Evolutionary conservation across 805 yeast genomes (phyloP).

Genomic region (Wickerhamomyces pijperi): DNA sequence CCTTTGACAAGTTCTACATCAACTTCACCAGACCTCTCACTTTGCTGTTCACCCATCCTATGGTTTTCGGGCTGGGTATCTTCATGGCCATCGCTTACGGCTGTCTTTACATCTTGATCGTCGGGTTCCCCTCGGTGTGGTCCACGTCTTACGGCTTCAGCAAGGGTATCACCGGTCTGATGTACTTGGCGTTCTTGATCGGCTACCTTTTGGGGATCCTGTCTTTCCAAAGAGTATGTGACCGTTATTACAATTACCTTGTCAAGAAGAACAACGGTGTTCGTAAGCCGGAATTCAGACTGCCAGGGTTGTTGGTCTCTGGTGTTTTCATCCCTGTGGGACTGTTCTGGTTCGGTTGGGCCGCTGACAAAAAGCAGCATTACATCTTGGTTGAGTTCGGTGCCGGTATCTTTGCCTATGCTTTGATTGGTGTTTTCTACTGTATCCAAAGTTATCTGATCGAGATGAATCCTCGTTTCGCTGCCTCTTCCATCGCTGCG

Average conservation of each 20-base stretch:
- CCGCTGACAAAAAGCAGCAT: conserved; percentile 40
- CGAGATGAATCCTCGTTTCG: conserved; percentile 56
- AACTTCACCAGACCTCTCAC: conserved; percentile 44
- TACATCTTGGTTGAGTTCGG: conserved; percentile 62
- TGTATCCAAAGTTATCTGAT: conserved; percentile 58
- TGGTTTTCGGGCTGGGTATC: conserved; percentile 50
- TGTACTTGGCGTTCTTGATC: conserved; percentile 46
- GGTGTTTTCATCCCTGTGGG: conserved; percentile 49
- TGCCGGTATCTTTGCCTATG: conserved; percentile 45
- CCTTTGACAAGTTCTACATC: conserved; percentile 23
- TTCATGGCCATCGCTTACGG: conserved; percentile 61
- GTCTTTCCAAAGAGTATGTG: conserved; percentile 36
- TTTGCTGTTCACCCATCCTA: conserved; percentile 45
- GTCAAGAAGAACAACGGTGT: conserved; percentile 37
- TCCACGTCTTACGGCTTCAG: conserved; percentile 32
- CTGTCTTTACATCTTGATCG: conserved; percentile 51
- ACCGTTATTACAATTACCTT: conserved; percentile 26
- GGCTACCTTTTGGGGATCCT: conserved; percentile 42
- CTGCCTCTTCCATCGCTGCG: conserved; percentile 63
- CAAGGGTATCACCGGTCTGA: conserved; percentile 40
- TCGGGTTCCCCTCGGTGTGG: conserved; percentile 48
- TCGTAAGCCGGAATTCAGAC: conserved; percentile 48
- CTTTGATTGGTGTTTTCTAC: conserved; percentile 54
- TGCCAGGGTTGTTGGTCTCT: conserved; percentile 38
- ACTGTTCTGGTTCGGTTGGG: conserved; percentile 64